These are phyloP conservation scores for Talaromyces adpressus DNA, from an alignment of 495 filamentous ascomycete genomes.

Conservation along the genomic window DNA sequence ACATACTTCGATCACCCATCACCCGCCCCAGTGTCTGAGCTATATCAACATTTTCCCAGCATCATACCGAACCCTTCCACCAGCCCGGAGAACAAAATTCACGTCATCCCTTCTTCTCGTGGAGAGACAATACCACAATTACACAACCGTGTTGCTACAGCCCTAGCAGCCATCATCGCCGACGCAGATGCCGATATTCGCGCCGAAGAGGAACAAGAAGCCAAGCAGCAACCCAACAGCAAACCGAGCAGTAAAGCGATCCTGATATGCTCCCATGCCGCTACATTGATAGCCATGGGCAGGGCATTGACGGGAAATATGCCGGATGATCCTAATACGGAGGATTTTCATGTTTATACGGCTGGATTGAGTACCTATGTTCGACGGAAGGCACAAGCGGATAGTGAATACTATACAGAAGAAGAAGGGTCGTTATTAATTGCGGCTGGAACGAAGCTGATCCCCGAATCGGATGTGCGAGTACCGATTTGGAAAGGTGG, in stretches of 20 bases:
- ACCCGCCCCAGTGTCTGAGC: constrained; percentile 51
- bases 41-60: constrained; percentile 59
- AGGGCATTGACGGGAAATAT: constrained; percentile 68
- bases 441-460: constrained; percentile 20
- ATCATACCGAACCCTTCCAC: constrained; percentile 29
- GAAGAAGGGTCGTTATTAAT: constrained; percentile 5
- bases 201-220: constrained; percentile 17
- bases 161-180: constrained; percentile 62
- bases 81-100: constrained; percentile 46
- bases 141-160: constrained; percentile 70
- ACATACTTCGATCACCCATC: constrained; percentile 72
- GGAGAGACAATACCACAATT: constrained; percentile 75
- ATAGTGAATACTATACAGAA: constrained; percentile 21
- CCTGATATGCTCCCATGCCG: constrained; percentile 86
- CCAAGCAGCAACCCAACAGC: not conserved
- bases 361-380: constrained; percentile 65
- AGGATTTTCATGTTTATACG: constrained; percentile 86
- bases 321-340: constrained; percentile 57
- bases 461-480: constrained; percentile 25
- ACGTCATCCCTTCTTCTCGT: constrained; percentile 54
- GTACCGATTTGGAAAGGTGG: constrained; percentile 54
- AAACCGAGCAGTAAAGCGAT: constrained; percentile 47
- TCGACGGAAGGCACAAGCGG: constrained; percentile 19
- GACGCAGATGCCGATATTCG: constrained; percentile 55
- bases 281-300: constrained; percentile 77